Conservation (phyloP, 2,329 filamentous ascomycete genomes). For the Apiospora aurea region DNA sequence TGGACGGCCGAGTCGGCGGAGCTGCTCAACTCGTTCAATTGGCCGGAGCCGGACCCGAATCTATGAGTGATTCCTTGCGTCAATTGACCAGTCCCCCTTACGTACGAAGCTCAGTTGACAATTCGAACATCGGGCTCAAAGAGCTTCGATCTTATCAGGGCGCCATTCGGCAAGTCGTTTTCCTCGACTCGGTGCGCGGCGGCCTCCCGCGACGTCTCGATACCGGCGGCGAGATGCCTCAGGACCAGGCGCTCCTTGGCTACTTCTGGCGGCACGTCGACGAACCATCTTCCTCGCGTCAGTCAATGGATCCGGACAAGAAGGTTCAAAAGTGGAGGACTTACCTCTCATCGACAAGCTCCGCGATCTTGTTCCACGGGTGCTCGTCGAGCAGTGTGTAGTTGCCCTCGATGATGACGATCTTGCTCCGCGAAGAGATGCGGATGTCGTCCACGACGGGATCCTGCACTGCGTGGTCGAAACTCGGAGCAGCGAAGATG, state of each 20-base stretch:
- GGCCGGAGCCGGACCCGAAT: constrained; percentile 31
- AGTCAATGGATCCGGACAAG: background rate
- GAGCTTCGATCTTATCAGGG: constrained; percentile 36
- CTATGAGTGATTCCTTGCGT: constrained; percentile 21
- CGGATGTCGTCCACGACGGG: constrained; percentile 43
- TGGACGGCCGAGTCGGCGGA: constrained; percentile 35
- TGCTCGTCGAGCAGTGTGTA: constrained; percentile 54
- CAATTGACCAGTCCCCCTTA: background rate
- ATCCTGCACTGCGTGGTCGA: constrained; percentile 59
- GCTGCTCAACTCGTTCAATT: constrained; percentile 35
- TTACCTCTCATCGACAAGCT: constrained; percentile 50
- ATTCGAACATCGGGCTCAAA: constrained; percentile 37
- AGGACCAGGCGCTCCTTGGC: constrained; percentile 36
- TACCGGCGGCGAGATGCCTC: constrained; percentile 39
- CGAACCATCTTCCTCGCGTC: constrained; percentile 37
- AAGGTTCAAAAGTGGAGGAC: background rate
- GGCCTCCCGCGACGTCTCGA: constrained; percentile 37
- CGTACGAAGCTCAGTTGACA: constrained; percentile 31
- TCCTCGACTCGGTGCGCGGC: constrained; percentile 36
- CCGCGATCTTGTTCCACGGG: constrained; percentile 47
- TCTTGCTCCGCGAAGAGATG: constrained; percentile 47
- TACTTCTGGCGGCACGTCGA: constrained; percentile 34
- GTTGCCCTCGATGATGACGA: constrained; percentile 61
- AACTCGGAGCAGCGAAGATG: constrained; percentile 47
- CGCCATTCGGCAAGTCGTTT: constrained; percentile 42